phyloP scores from a whole-genome alignment of 1,284 basidiomycete species.

The Pseudozyma tsukubaensis region DNA sequence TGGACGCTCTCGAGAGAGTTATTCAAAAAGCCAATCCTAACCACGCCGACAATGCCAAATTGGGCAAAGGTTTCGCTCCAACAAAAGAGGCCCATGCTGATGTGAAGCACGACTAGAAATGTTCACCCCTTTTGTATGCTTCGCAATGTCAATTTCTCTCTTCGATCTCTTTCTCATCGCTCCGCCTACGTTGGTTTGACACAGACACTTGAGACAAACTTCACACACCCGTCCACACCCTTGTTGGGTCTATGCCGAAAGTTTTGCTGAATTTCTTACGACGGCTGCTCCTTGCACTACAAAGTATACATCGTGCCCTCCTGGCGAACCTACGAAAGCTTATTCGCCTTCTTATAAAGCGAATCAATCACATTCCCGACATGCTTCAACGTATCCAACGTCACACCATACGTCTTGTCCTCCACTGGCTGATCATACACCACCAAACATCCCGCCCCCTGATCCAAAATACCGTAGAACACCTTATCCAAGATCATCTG shows the following conservation, averaged over 20 bases:
- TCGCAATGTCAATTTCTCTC: too few species aligned
- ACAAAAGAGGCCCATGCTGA: slow-evolving; percentile 34
- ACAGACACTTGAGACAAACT: too few species aligned
- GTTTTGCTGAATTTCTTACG: neutral
- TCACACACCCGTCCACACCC: neutral
- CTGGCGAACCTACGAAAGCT: slow-evolving; percentile 14
- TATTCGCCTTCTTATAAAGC: slow-evolving; percentile 76
- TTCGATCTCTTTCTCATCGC: neutral
- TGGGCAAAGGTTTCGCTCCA: slow-evolving; percentile 38
- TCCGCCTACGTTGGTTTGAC: too few species aligned
- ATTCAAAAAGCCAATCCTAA: slow-evolving; percentile 75
- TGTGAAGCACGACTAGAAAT: slow-evolving; percentile 19
- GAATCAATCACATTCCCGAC: slow-evolving; percentile 91
- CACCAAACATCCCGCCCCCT: slow-evolving; percentile 89
- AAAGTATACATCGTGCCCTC: too few species aligned
- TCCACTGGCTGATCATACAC: slow-evolving; percentile 86
- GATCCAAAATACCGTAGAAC: slow-evolving; percentile 92
- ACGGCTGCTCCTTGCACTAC: neutral
- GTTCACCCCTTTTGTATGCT: too few species aligned
- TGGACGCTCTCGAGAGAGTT: slow-evolving; percentile 86
- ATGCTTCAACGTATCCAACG: slow-evolving; percentile 88
- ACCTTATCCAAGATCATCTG: slow-evolving; percentile 99
- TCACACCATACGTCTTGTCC: slow-evolving; percentile 85
- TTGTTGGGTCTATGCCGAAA: neutral
- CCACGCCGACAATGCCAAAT: slow-evolving; percentile 69